phyloP scores from a whole-genome alignment of 257 asterid species.

The Salvia hispanica region DNA sequence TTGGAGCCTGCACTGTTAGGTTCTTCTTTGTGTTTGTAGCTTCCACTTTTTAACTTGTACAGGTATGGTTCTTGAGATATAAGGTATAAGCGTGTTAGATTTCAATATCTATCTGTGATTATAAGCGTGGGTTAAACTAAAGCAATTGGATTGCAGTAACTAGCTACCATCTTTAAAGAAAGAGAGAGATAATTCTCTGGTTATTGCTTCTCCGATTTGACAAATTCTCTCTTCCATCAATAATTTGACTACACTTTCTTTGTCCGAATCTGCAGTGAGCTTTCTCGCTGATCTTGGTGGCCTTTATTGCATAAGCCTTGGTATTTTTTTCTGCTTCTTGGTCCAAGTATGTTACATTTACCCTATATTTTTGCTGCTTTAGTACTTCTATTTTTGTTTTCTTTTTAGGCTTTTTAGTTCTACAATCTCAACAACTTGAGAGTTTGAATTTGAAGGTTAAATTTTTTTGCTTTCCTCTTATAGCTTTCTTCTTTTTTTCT shows the following conservation, averaged over 20 bases:
- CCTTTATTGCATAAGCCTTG: constrained; percentile 86
- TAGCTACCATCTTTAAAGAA: constrained; percentile 16
- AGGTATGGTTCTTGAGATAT: not conserved
- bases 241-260: constrained; percentile 41
- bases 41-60: not conserved
- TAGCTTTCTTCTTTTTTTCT: not conserved
- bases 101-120: not conserved
- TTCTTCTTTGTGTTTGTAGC: constrained; percentile 25
- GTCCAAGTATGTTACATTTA: constrained; percentile 69
- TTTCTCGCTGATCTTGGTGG: constrained; percentile 99
- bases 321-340: constrained; percentile 80
- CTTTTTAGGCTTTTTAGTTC: not conserved
- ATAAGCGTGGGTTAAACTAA: not conserved
- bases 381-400: constrained; percentile 1
- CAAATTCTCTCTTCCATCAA: constrained; percentile 16
- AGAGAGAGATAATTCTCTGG: not conserved
- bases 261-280: constrained; percentile 87
- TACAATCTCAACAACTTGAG: constrained; percentile 1
- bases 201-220: constrained; percentile 14
- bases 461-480: constrained; percentile 20
- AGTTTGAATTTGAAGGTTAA: constrained; percentile 6
- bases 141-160: not conserved
- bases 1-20: constrained; percentile 2
- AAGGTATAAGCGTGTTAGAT: not conserved
- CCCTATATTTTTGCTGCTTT: constrained; percentile 26